A percentile compares a stretch with the other conserved stretches of the same genome.
phyloP scores from a whole-genome alignment of 1,139 yeast species.

The Taphrina communis region DNA sequence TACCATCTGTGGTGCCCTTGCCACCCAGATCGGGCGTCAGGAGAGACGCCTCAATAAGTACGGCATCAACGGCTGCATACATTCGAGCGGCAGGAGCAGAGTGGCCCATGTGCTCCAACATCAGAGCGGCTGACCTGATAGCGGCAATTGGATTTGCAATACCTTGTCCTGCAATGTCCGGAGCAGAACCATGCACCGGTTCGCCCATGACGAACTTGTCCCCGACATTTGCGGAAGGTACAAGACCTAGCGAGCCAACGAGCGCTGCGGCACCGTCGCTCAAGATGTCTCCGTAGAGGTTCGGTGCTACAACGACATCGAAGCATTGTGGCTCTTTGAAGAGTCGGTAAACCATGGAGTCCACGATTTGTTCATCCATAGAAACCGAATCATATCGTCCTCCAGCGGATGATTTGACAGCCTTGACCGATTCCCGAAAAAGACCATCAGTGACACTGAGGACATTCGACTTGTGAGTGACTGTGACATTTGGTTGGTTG shows the following conservation, averaged over 20 bases:
- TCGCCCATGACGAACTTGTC: slow-evolving; percentile 96
- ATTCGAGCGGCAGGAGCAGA: slow-evolving; percentile 88
- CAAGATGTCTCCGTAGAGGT: slow-evolving; percentile 94
- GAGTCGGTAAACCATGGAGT: slow-evolving; percentile 98
- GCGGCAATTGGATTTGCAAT: slow-evolving; percentile 98
- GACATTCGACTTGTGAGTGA: slow-evolving; percentile 95
- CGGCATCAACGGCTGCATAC: slow-evolving; percentile 92
- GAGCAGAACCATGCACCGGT: slow-evolving; percentile 99
- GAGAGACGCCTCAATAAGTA: slow-evolving; percentile 76
- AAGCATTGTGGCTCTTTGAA: slow-evolving; percentile 97
- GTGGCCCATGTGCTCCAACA: slow-evolving; percentile 96
- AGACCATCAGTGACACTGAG: slow-evolving; percentile 91
- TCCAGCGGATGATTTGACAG: slow-evolving; percentile 69
- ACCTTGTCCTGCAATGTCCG: slow-evolving; percentile 88
- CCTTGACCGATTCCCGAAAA: slow-evolving; percentile 88
- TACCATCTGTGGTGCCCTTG: slow-evolving; percentile 80
- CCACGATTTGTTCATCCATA: slow-evolving; percentile 94
- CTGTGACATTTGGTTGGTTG: slow-evolving; percentile 74
- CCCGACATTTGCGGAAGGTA: slow-evolving; percentile 97
- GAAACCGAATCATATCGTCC: slow-evolving; percentile 57
- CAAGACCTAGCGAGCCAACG: slow-evolving; percentile 97
- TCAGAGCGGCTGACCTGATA: slow-evolving; percentile 93
- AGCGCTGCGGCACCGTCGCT: slow-evolving; percentile 99
- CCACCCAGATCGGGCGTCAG: slow-evolving; percentile 98
- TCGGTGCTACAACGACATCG: slow-evolving; percentile 98